phyloP scores from a whole-genome alignment of 805 yeast genomes.

The Schwanniomyces yamadae region DNA sequence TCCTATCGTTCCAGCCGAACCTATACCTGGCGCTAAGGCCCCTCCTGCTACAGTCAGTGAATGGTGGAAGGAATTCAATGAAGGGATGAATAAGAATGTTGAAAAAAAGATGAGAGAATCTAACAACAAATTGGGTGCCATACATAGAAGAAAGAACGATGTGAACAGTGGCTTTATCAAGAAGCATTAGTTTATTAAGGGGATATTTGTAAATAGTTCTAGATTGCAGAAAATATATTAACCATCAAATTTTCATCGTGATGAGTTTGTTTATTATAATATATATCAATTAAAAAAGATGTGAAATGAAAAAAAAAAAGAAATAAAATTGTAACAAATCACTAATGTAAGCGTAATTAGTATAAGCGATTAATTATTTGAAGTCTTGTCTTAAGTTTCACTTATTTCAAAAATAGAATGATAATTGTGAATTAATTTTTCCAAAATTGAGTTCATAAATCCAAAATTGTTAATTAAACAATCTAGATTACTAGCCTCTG shows the following conservation, averaged over 20 bases:
- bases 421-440: conserved; percentile 46
- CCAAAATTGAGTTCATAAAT: conserved; percentile 53
- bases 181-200: conserved; percentile 28
- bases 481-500: conserved; percentile 53
- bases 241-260: neutral
- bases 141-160: conserved; percentile 31
- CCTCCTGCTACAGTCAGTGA: conserved; percentile 35
- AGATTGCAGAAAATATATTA: no score
- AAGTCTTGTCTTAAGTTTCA: neutral
- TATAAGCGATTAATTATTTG: no score
- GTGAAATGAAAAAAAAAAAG: neutral
- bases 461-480: conserved; percentile 50
- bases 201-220: conserved; percentile 8
- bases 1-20: conserved; percentile 56
- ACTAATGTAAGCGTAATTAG: no score
- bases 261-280: neutral
- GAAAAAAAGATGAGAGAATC: conserved; percentile 34
- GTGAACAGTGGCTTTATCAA: conserved; percentile 35
- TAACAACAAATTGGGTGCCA: conserved; percentile 36
- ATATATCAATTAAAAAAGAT: neutral
- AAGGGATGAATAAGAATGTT: conserved; percentile 30
- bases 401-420: conserved; percentile 33
- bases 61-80: conserved; percentile 35
- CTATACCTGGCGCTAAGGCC: conserved; percentile 24
- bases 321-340: neutral